Conservation (phyloP, 495 filamentous ascomycete species). For the Hypoxylon intermedium region DNA sequence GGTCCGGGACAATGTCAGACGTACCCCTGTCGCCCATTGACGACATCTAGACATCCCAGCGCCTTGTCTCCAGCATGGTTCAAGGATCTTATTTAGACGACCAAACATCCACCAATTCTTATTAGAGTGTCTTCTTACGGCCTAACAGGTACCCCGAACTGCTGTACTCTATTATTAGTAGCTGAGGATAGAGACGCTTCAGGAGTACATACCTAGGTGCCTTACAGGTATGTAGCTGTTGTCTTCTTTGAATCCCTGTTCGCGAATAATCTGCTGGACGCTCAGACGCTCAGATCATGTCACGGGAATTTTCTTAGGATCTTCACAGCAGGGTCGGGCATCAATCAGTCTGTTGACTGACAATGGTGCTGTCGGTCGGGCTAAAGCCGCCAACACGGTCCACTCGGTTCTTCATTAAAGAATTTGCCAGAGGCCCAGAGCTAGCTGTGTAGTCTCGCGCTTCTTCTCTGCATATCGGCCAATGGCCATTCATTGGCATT, state of each 20-base stretch:
- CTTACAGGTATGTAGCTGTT: neutral
- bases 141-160: conserved; percentile 28
- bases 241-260: conserved; percentile 12
- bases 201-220: conserved; percentile 24
- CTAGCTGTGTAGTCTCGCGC: conserved; percentile 20
- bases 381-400: conserved; percentile 1
- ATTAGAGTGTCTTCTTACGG: conserved; percentile 29
- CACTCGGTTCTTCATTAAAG: conserved; percentile 8
- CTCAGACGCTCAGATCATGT: conserved; percentile 15
- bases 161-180: conserved; percentile 14
- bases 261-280: conserved; percentile 8
- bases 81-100: conserved; percentile 43
- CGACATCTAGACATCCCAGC: conserved; percentile 37
- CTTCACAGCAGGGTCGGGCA: conserved; percentile 10
- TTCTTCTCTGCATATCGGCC: conserved; percentile 21
- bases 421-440: conserved; percentile 11
- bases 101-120: conserved; percentile 35
- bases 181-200: conserved; percentile 3
- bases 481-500: conserved; percentile 19
- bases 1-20: conserved; percentile 38
- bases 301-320: conserved; percentile 5
- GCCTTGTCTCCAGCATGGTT: conserved; percentile 40
- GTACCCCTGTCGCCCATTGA: conserved; percentile 39
- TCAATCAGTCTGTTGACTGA: conserved; percentile 21
- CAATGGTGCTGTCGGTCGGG: conserved; percentile 1